phyloP scores from a whole-genome alignment of 495 filamentous ascomycete genomes.

The Aspergillus homomorphus region DNA sequence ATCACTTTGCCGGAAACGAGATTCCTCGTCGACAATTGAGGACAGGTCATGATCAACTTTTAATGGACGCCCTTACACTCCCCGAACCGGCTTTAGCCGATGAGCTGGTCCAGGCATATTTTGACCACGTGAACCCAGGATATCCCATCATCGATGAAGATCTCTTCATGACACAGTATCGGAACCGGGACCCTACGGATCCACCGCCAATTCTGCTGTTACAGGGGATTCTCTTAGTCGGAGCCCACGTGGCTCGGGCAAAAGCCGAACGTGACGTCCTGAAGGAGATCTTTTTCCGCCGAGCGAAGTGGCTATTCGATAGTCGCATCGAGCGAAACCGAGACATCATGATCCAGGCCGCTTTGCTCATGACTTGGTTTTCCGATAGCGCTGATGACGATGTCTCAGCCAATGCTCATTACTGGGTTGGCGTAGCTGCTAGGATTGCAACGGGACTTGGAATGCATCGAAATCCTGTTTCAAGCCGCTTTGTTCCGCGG shows the following conservation, averaged over 20 bases:
- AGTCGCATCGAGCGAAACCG: slow-evolving; percentile 49
- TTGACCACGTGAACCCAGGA: slow-evolving; percentile 42
- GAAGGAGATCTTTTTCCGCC: slow-evolving; percentile 48
- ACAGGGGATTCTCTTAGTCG: slow-evolving; percentile 46
- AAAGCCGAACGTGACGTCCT: slow-evolving; percentile 43
- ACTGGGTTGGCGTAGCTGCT: slow-evolving; percentile 48
- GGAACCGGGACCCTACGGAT: slow-evolving; percentile 44
- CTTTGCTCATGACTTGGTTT: slow-evolving; percentile 48
- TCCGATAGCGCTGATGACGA: slow-evolving; percentile 47
- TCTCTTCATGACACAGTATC: slow-evolving; percentile 47
- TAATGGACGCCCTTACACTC: slow-evolving; percentile 48
- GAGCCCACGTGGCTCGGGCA: slow-evolving; percentile 40
- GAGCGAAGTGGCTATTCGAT: slow-evolving; percentile 48
- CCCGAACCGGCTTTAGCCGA: slow-evolving; percentile 44
- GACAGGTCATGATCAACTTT: slow-evolving; percentile 45
- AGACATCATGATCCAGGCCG: slow-evolving; percentile 47
- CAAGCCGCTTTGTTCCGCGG: slow-evolving; percentile 39
- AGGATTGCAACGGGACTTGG: slow-evolving; percentile 49
- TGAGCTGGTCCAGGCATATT: slow-evolving; percentile 48
- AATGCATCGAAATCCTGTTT: slow-evolving; percentile 49
- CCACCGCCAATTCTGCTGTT: slow-evolving; percentile 45
- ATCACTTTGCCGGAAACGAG: slow-evolving; percentile 48
- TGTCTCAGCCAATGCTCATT: slow-evolving; percentile 48
- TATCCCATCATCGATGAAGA: slow-evolving; percentile 49
- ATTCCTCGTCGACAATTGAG: slow-evolving; percentile 44